phyloP scores from a whole-genome alignment of 495 filamentous ascomycete species.

The Aspergillus homomorphus region DNA sequence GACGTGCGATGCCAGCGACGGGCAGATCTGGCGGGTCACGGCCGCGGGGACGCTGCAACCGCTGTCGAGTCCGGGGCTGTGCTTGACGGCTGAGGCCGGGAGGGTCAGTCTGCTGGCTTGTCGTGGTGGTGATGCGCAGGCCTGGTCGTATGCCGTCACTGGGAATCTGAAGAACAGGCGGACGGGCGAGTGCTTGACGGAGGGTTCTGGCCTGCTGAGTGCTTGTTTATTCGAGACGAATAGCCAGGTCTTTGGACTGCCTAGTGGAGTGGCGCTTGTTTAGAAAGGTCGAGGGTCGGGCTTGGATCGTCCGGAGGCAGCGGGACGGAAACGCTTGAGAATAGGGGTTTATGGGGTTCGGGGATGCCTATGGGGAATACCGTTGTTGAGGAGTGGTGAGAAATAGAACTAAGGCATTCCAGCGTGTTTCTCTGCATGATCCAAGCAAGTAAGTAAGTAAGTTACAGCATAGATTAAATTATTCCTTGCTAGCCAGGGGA shows the following conservation, averaged over 20 bases:
- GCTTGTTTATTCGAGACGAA: constrained; percentile 21
- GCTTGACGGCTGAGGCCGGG: constrained; percentile 16
- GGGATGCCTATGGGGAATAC: too few relatives aligned
- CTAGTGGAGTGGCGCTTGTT: constrained; percentile 23
- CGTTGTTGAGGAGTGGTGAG: too few relatives aligned
- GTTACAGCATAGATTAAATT: too few relatives aligned
- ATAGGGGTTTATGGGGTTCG: too few relatives aligned
- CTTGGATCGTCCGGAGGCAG: too few relatives aligned
- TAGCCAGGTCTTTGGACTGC: constrained; percentile 33
- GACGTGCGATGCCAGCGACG: constrained; percentile 19
- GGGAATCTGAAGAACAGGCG: constrained; percentile 26
- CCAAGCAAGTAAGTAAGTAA: too few relatives aligned
- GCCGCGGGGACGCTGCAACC: constrained; percentile 19
- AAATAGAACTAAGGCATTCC: too few relatives aligned
- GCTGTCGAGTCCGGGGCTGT: constrained; percentile 22
- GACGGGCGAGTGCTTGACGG: constrained; percentile 24
- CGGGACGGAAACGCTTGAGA: too few relatives aligned
- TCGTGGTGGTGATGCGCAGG: constrained; percentile 9
- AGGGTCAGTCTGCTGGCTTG: constrained; percentile 18
- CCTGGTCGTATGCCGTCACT: constrained; percentile 27
- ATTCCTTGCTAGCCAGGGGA: too few relatives aligned
- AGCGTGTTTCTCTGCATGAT: too few relatives aligned
- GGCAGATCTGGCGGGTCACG: constrained; percentile 31
- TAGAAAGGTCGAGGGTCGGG: background rate
- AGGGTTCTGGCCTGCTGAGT: constrained; percentile 5